Percentiles rank a stretch among this genome's conserved stretches.
phyloP scores from a whole-genome alignment of 225 moss, liverwort and hornwort genomes.

The Straminergon stramineum region DNA sequence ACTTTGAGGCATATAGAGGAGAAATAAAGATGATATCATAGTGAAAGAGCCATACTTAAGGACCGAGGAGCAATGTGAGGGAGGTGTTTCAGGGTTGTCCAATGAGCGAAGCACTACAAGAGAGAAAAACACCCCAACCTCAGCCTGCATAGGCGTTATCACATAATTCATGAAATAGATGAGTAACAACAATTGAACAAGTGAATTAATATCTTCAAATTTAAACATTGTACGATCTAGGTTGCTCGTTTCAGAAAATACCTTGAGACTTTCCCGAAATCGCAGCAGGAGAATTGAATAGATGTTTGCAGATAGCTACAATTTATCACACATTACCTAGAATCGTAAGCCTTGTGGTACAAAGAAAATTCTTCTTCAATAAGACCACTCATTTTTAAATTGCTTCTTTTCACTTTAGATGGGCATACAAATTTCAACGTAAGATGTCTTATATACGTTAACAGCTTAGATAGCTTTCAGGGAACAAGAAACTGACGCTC shows the following conservation, averaged over 20 bases:
- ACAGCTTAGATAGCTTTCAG: not conserved
- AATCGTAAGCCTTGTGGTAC: not conserved
- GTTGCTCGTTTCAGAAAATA: not conserved
- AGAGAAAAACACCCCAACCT: conserved; percentile 86
- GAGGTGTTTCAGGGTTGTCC: conserved; percentile 63
- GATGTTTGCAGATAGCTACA: conserved; percentile 76
- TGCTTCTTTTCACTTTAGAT: not conserved
- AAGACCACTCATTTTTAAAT: not conserved
- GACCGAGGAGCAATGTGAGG: conserved; percentile 63
- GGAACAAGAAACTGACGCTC: not conserved
- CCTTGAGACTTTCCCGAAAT: conserved; percentile 92
- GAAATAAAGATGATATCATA: not conserved
- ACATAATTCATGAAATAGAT: not conserved
- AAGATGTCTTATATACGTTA: not conserved
- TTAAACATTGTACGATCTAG: not conserved
- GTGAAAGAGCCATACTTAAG: conserved; percentile 40
- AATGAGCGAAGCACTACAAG: conserved; percentile 71
- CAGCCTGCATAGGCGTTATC: conserved; percentile 40
- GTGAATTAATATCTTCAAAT: not conserved
- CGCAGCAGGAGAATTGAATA: conserved; percentile 62
- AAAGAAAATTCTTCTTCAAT: not conserved
- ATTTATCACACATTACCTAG: not conserved
- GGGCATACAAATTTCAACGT: not conserved
- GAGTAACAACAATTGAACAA: not conserved
- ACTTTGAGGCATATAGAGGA: not conserved